Evolutionary conservation across 495 filamentous ascomycete species (phyloP).

Genomic region (Daldinia bambusicola): DNA sequence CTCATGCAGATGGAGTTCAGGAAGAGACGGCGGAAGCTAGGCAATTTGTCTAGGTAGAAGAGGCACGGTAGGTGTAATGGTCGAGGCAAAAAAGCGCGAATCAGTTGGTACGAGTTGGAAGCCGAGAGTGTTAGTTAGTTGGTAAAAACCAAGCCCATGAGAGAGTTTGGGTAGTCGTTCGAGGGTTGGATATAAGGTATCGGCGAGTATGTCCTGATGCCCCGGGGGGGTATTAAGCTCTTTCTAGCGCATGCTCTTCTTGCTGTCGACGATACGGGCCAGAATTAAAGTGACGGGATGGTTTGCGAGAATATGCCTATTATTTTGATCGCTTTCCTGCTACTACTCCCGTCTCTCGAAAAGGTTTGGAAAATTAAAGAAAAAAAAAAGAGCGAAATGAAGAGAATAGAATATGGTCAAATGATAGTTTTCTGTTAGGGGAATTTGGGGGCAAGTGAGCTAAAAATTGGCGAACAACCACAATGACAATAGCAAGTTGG

Average conservation of each 20-base stretch:
- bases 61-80: background rate
- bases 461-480: background rate
- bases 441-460: background rate
- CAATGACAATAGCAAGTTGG: conserved; percentile 15
- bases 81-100: conserved; percentile 7
- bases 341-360: background rate
- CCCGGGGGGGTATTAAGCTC: conserved; percentile 21
- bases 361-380: background rate
- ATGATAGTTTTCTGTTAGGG: background rate
- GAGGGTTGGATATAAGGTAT: conserved; percentile 10
- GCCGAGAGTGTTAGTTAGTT: conserved; percentile 2
- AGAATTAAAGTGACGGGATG: background rate
- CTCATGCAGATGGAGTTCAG: background rate
- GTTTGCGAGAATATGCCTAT: conserved; percentile 18
- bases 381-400: conserved; percentile 10
- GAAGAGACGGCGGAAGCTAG: background rate
- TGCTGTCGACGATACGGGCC: conserved; percentile 1
- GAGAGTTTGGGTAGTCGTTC: conserved; percentile 2
- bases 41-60: background rate
- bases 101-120: conserved; percentile 14
- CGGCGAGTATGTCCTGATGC: conserved; percentile 17
- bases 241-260: conserved; percentile 40
- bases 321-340: conserved; percentile 15
- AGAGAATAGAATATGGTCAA: background rate
- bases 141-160: conserved; percentile 1